Evolutionary conservation across 2,329 filamentous ascomycete genomes (phyloP), one percentile per base, ranked within the genome.

Genomic region (Colletotrichum lupini): DNA sequence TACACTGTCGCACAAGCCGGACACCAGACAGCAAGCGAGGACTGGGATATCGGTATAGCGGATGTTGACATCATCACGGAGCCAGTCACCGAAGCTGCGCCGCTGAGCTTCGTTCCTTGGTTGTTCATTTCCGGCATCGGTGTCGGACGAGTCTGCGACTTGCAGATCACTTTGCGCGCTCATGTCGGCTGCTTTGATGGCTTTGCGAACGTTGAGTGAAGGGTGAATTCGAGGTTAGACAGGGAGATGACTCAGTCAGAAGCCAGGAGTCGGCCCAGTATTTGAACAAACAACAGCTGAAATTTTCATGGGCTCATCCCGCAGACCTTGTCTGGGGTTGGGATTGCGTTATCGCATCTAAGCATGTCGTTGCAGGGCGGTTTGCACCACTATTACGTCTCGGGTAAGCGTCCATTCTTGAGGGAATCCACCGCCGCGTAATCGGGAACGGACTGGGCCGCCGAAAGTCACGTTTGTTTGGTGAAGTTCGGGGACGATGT

Each of bases 1-100:
- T 24, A 82, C 81, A 72, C 81, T 81, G 77, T 85, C 83, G 74
- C 82, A 83, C 53, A 85, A 76, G 1, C 83, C 83, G 1, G 82
- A 83, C 12, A 84, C 77, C 32, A 81, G 77, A 75, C 81, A 80
- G 80, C 82, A 83, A 69, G 79, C 75, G 76, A 87, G 76, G 78
- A 88, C 69, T 22, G 82, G 82, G 14, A 83, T 59, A 69, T 83
- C 82, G 22, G 83, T 75, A 59, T 74, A 62, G 14, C 61, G 64
- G 37, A 75, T 66, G 46, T 70, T 72, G 65, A 75, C 73, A 30
- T 75, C 74, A 59, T 75, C 74, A 8, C 68, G 72, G 2, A 75
- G 72, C 74, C 74, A 75, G 12, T 63, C 56, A 60, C 67, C 62
- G 42, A 74, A 30, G 35, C 67, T 30, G 49, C 68, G 67, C 67